These are phyloP conservation scores for Phialophora expanda DNA, from an alignment of 2,329 filamentous ascomycete genomes.

Conservation along the genomic window DNA sequence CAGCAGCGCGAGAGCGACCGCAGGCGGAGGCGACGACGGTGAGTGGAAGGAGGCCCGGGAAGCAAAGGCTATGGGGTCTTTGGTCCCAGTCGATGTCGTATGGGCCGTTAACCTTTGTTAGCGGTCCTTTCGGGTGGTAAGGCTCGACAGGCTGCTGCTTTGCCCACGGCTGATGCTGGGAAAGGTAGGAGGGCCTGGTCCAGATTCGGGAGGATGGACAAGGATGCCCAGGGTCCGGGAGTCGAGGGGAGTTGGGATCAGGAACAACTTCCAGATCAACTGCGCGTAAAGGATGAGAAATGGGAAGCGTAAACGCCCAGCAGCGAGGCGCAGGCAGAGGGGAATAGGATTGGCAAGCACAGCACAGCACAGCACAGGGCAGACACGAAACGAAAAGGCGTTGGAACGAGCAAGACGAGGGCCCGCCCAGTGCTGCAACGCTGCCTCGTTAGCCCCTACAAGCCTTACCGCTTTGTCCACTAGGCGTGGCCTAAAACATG, in stretches of 20 bases:
- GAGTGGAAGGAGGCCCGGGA: conserved; percentile 13
- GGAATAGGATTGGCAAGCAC: conserved; percentile 14
- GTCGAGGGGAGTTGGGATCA: neutral
- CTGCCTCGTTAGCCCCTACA: conserved; percentile 17
- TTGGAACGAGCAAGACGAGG: conserved; percentile 8
- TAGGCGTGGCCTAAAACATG: conserved; percentile 21
- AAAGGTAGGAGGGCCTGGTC: neutral
- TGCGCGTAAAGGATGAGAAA: conserved; percentile 13
- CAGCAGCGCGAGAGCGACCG: neutral
- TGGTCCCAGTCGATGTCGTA: conserved; percentile 9
- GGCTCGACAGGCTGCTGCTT: conserved; percentile 20
- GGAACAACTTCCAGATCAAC: neutral
- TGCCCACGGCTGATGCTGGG: neutral
- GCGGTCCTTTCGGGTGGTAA: conserved; percentile 19
- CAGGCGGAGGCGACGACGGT: conserved; percentile 26
- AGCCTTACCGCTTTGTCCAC: conserved; percentile 21
- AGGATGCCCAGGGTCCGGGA: conserved; percentile 2
- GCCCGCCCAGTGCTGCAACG: conserved; percentile 20
- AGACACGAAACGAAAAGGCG: conserved; percentile 2
- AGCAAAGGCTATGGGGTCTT: conserved; percentile 5
- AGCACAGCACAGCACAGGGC: conserved; percentile 12
- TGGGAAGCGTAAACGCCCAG: conserved; percentile 1
- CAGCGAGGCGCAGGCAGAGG: conserved; percentile 6
- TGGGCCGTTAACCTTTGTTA: conserved; percentile 13
- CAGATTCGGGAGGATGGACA: conserved; percentile 2